Conservation (phyloP, 331 rosid species). For the Stylosanthes scabra region DNA sequence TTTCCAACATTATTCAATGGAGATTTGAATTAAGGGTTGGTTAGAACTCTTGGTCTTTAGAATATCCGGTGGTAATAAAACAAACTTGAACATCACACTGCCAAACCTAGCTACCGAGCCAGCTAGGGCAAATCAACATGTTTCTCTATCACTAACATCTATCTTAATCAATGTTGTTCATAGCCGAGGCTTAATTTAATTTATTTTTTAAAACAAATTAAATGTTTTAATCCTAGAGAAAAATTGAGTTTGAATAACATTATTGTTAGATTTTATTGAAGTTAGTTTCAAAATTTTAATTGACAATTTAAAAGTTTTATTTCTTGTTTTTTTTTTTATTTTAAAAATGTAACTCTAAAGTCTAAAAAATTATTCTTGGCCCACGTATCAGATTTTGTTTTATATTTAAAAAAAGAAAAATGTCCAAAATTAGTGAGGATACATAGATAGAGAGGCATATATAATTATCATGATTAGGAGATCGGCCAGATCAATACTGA, state of each 20-base stretch:
- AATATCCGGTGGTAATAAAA: background rate
- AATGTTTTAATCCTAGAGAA: no score
- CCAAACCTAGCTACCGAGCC: no score
- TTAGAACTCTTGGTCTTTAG: background rate
- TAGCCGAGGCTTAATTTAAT: no score
- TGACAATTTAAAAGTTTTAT: no score
- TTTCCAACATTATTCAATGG: conserved; percentile 35
- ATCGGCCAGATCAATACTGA: conserved; percentile 33
- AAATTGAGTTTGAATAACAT: no score
- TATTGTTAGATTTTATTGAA: no score
- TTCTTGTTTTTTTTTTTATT: no score
- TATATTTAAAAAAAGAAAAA: background rate
- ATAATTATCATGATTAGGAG: conserved; percentile 33
- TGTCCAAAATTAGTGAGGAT: background rate
- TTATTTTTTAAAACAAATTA: no score
- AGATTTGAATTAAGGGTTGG: background rate
- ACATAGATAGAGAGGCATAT: background rate
- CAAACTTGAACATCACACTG: background rate
- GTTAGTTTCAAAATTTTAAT: no score
- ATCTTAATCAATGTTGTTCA: no score
- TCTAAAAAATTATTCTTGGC: no score
- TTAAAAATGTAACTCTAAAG: no score
- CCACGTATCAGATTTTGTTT: background rate
- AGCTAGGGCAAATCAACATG: background rate
- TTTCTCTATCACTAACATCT: background rate